Evolutionary conservation across 306 rosid species (phyloP).

Genomic region (Trifolium fragiferum): DNA sequence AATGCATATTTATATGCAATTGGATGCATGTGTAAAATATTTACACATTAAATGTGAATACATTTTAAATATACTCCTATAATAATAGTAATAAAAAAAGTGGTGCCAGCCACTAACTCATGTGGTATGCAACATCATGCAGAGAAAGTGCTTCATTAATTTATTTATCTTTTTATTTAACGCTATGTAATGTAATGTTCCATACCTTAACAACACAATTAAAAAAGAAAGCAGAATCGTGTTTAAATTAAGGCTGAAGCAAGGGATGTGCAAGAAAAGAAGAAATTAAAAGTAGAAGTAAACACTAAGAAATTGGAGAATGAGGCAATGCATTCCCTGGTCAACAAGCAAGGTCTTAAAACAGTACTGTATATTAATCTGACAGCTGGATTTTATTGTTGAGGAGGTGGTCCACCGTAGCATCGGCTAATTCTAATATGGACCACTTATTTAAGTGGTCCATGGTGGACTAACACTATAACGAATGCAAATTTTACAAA

Average conservation of each 20-base stretch:
- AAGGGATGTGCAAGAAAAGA: constrained; percentile 6
- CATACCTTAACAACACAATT: background rate
- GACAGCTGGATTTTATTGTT: no score
- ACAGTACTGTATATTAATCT: background rate
- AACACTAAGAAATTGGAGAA: constrained; percentile 26
- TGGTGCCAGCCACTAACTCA: background rate
- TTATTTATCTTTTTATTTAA: background rate
- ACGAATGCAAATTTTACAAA: no score
- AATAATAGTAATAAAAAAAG: background rate
- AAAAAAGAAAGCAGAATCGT: constrained; percentile 13
- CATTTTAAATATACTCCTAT: no score
- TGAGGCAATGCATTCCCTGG: constrained; percentile 19
- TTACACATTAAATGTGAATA: no score
- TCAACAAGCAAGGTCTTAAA: constrained; percentile 30
- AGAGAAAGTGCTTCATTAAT: background rate
- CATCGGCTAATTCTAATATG: no score
- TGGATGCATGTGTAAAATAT: no score
- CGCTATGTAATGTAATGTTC: background rate
- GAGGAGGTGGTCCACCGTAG: no score
- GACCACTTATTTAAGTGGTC: no score
- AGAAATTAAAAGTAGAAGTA: constrained; percentile 11
- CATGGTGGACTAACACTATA: no score
- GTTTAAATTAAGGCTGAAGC: constrained; percentile 40
- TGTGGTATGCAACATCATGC: background rate
- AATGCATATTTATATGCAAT: background rate